phyloP scores from a whole-genome alignment of 1,284 basidiomycete genomes.

The Pseudozyma tsukubaensis region DNA sequence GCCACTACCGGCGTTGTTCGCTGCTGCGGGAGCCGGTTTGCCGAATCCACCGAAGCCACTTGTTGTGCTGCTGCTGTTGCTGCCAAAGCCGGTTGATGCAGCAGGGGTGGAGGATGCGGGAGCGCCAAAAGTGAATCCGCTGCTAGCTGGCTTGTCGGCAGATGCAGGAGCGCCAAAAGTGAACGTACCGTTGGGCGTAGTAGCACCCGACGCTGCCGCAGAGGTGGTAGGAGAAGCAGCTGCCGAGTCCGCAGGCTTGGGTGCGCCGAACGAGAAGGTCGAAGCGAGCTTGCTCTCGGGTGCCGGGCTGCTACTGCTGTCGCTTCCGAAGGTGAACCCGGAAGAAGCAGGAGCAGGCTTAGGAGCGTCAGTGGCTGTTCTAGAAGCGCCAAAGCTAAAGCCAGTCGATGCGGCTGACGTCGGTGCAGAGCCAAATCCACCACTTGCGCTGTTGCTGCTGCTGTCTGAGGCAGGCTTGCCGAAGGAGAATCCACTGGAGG shows the following conservation, averaged over 20 bases:
- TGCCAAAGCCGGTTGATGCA: conserved; percentile 8
- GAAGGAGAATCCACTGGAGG: conserved; percentile 39
- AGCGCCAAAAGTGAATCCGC: conserved; percentile 26
- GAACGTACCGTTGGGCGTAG: conserved; percentile 21
- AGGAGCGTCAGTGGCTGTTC: conserved; percentile 8
- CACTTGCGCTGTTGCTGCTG: neutral
- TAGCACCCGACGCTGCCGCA: conserved; percentile 12
- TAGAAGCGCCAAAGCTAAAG: conserved; percentile 36
- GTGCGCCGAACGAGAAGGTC: conserved; percentile 25
- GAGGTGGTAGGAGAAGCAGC: conserved; percentile 22
- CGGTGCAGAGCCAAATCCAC: conserved; percentile 10
- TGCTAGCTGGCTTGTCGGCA: neutral
- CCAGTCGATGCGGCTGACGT: conserved; percentile 7
- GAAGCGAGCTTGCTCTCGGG: conserved; percentile 14
- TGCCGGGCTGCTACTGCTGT: conserved; percentile 15
- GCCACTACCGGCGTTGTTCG: neutral
- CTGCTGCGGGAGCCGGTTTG: conserved; percentile 7
- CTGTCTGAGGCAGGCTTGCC: conserved; percentile 33
- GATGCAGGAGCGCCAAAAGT: conserved; percentile 12
- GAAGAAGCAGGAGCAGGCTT: conserved; percentile 14
- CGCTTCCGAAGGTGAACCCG: conserved; percentile 34
- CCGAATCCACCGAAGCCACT: conserved; percentile 34
- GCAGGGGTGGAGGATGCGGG: conserved; percentile 9
- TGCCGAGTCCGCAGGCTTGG: conserved; percentile 8
- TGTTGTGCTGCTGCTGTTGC: no score